These are phyloP conservation scores for Geotrichum australiense DNA, from an alignment of 1,139 yeast species.

Conservation along the genomic window DNA sequence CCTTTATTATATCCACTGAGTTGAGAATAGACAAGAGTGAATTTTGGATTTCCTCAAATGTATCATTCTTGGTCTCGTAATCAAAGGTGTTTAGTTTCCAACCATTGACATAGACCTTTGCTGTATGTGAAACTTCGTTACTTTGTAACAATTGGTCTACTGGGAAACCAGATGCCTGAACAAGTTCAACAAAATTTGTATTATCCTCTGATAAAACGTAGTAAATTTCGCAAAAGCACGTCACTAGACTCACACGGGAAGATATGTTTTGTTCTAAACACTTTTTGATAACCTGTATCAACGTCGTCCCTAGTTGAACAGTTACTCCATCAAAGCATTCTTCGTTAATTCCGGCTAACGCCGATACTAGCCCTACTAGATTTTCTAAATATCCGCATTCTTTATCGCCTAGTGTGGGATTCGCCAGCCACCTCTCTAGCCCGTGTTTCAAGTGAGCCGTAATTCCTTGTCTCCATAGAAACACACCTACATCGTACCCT, in stretches of 20 bases:
- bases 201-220: slow-evolving; percentile 27
- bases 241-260: slow-evolving; percentile 16
- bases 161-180: background rate
- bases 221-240: slow-evolving; percentile 22
- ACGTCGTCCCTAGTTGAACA: slow-evolving; percentile 32
- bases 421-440: slow-evolving; percentile 40
- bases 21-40: slow-evolving; percentile 23
- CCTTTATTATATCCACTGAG: slow-evolving; percentile 40
- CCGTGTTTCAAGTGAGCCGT: slow-evolving; percentile 54
- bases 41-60: slow-evolving; percentile 25
- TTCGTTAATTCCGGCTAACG: slow-evolving; percentile 59
- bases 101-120: slow-evolving; percentile 25
- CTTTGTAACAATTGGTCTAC: background rate
- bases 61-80: slow-evolving; percentile 13
- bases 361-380: slow-evolving; percentile 58
- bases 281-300: slow-evolving; percentile 17
- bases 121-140: background rate
- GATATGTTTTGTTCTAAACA: slow-evolving; percentile 8
- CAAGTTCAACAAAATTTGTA: slow-evolving; percentile 18
- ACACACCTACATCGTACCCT: slow-evolving; percentile 76
- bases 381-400: slow-evolving; percentile 53
- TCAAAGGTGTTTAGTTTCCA: slow-evolving; percentile 22
- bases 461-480: slow-evolving; percentile 71
- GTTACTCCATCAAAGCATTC: slow-evolving; percentile 48
- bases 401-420: slow-evolving; percentile 21